A percentile compares a stretch with the other conserved stretches of the same genome.
These are phyloP conservation scores for Hyphodiscus hymeniophilus DNA, from an alignment of 495 filamentous ascomycete species.

Conservation along the genomic window DNA sequence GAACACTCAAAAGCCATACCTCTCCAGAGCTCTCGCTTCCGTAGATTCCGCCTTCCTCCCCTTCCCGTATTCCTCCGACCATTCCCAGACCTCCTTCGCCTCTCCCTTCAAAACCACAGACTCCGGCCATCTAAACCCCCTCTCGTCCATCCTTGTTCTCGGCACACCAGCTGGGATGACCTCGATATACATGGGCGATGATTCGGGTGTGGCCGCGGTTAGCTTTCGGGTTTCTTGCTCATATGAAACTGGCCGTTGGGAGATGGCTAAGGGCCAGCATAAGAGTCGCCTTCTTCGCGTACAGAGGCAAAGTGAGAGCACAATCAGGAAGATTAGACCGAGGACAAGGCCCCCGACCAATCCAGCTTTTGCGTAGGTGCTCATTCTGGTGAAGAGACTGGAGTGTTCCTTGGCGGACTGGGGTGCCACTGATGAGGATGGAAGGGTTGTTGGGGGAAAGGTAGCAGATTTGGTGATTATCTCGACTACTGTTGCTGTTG, in stretches of 20 bases:
- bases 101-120: slow-evolving; percentile 2
- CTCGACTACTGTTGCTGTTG: not conserved
- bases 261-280: too few relatives aligned
- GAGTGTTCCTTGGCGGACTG: not conserved
- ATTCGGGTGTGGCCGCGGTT: too few relatives aligned
- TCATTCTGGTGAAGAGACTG: not conserved
- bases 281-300: not conserved
- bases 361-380: not conserved
- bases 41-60: not conserved
- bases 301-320: not conserved
- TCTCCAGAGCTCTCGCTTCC: too few relatives aligned
- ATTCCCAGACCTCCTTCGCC: slow-evolving; percentile 6
- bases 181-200: too few relatives aligned
- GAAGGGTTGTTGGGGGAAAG: not conserved
- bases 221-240: too few relatives aligned
- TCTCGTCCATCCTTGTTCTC: not conserved
- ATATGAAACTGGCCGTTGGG: too few relatives aligned
- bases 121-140: slow-evolving; percentile 4
- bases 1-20: too few relatives aligned
- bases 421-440: not conserved
- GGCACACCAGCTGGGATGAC: too few relatives aligned
- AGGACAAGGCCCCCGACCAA: not conserved
- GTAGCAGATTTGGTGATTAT: not conserved
- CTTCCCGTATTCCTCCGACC: slow-evolving; percentile 1
- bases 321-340: not conserved